Evolutionary conservation across 768 basidiomycete genomes (phyloP).

Genomic region (Kwoniella dejecticola): DNA sequence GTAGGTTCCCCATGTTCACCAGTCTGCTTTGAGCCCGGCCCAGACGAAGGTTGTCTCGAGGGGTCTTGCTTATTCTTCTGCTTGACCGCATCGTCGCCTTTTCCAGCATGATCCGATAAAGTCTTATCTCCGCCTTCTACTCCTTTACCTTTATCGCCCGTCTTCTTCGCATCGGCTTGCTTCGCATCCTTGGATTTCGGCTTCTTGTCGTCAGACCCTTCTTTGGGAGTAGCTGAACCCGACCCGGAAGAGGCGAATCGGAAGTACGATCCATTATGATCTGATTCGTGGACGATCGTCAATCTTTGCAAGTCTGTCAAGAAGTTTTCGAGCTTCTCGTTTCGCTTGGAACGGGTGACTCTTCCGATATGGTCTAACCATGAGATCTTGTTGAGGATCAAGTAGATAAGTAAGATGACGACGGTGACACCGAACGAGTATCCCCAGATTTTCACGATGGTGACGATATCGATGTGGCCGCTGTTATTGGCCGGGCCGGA

Average conservation of each 20-base stretch:
- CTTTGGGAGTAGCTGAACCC: slow-evolving; percentile 24
- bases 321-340: slow-evolving; percentile 58
- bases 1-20: slow-evolving; percentile 1
- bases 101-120: slow-evolving; percentile 18
- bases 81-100: slow-evolving; percentile 6
- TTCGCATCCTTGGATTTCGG: slow-evolving; percentile 20
- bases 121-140: slow-evolving; percentile 22
- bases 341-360: slow-evolving; percentile 52
- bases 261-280: slow-evolving; percentile 32
- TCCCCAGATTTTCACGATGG: slow-evolving; percentile 58
- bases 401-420: slow-evolving; percentile 56
- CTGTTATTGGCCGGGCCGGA: slow-evolving; percentile 48
- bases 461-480: slow-evolving; percentile 57
- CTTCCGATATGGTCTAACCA: slow-evolving; percentile 58
- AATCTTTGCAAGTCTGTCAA: slow-evolving; percentile 57
- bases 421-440: slow-evolving; percentile 58
- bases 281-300: slow-evolving; percentile 58
- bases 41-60: not conserved
- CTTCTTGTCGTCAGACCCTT: slow-evolving; percentile 16
- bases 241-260: slow-evolving; percentile 27
- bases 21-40: not conserved
- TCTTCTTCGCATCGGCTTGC: not conserved
- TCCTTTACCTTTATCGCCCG: slow-evolving; percentile 6
- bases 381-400: slow-evolving; percentile 56
- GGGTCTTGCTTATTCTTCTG: slow-evolving; percentile 4